Conservation (phyloP, 805 yeast species). For the Candida multigemmis region DNA sequence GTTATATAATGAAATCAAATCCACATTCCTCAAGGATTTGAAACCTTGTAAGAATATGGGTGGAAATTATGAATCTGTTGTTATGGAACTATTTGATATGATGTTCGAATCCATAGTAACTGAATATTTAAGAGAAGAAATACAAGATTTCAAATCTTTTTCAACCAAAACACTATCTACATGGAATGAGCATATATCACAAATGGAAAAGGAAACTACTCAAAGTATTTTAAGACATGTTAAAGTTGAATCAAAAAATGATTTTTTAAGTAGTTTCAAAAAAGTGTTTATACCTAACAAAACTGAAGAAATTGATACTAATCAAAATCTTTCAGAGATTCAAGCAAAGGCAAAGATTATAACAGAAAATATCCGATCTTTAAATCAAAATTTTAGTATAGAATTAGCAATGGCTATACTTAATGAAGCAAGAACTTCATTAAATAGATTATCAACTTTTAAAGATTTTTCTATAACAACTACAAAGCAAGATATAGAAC, state of each 20-base stretch:
- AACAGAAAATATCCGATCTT: constrained; percentile 63
- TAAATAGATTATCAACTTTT: constrained; percentile 45
- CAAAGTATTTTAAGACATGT: constrained; percentile 41
- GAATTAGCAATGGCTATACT: constrained; percentile 69
- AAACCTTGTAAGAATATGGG: constrained; percentile 27
- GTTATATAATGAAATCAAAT: constrained; percentile 21
- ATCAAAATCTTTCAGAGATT: constrained; percentile 48
- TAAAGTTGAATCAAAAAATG: constrained; percentile 40
- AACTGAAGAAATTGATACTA: constrained; percentile 8
- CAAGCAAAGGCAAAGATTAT: constrained; percentile 77
- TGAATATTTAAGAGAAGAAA: constrained; percentile 31
- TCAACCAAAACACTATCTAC: constrained; percentile 15
- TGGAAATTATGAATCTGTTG: constrained; percentile 17
- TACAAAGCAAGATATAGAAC: constrained; percentile 20
- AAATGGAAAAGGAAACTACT: constrained; percentile 40
- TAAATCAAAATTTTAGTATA: constrained; percentile 69
- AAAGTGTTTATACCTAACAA: constrained; percentile 41
- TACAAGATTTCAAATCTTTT: constrained; percentile 13
- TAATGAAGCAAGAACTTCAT: constrained; percentile 56
- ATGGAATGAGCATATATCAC: constrained; percentile 28
- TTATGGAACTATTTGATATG: constrained; percentile 31
- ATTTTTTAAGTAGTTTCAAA: constrained; percentile 54
- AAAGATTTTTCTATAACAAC: constrained; percentile 24
- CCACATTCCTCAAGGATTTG: constrained; percentile 15
- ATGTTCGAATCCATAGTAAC: constrained; percentile 30